Evolutionary conservation across 768 basidiomycete genomes (phyloP), one percentile per base, ranked within the genome.

Genomic region (Calocybe gangraenosa): DNA sequence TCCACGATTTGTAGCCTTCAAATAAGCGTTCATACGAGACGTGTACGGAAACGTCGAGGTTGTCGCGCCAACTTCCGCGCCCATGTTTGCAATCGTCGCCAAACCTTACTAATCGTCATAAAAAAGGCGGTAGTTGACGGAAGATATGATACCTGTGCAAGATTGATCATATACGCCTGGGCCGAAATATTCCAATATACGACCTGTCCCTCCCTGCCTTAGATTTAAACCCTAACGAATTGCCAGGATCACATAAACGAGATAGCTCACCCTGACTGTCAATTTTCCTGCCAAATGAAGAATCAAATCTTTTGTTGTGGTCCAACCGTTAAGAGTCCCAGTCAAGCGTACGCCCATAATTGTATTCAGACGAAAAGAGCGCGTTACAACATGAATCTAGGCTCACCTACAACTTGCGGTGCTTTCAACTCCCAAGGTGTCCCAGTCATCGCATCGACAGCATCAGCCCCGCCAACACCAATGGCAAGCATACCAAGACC

Each of bases 1-100:
- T 32, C 77, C 81, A 46, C 96, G 83, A 39, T 91, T 85, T 7
- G 96, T 99, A 15, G 93, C 93, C 51, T 79, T 73, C 22, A 99
- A 79, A 66, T 98, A 99, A 28, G 80, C 74, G 23, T 82, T 76
- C 95, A 98, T 98, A 57, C 81, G 81, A 14, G 78, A 66, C 13
- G 92, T 92, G 67, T 98, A 99, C 3, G 95, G 94, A 76, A 99
- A 99, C 5, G 88, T 92, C 1, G 94, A 95, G 0, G 96, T 98
- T 1, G 96, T 99, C n/a, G 96, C 96, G 31, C 96, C 96, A n/a
- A 98, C 94, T 71, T 99, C 96, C 10, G 96, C 96, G 40, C 96
- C 96, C 96, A 98, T 99, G 66, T 99, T 98, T 35, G 91, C 87
- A 44, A 99, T 87, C 1, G 96, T 98, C 1, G 95, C 96, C 43